phyloP scores from a whole-genome alignment of 2,329 filamentous ascomycete species.

The Arthrinium phaeospermum region DNA sequence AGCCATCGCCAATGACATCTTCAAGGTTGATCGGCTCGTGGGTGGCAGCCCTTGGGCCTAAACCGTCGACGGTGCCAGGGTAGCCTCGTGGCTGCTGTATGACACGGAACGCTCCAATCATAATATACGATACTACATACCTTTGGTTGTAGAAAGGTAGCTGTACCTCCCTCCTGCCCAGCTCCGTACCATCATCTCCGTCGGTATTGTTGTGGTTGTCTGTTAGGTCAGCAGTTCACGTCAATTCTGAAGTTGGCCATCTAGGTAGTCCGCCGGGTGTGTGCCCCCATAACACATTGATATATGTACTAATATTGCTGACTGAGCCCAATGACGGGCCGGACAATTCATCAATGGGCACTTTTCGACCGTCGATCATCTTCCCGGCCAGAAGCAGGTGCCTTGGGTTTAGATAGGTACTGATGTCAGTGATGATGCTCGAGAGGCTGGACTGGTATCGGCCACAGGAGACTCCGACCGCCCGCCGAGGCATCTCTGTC shows the following conservation, averaged over 20 bases:
- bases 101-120: background rate
- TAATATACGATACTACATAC: background rate
- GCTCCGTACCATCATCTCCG: background rate
- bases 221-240: background rate
- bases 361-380: background rate
- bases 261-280: background rate
- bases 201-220: background rate
- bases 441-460: background rate
- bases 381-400: background rate
- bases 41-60: background rate
- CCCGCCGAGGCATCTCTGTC: background rate
- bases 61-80: background rate
- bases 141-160: background rate
- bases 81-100: background rate
- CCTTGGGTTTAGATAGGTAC: background rate
- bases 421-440: background rate
- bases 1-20: conserved; percentile 17
- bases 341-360: background rate
- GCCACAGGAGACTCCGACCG: background rate
- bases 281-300: background rate
- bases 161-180: background rate
- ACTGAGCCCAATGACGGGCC: background rate
- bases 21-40: conserved; percentile 3
- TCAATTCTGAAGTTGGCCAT: background rate
- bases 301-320: background rate